Conservation (phyloP, 2,329 filamentous ascomycete species). For the Uncinocarpus reesii region DNA sequence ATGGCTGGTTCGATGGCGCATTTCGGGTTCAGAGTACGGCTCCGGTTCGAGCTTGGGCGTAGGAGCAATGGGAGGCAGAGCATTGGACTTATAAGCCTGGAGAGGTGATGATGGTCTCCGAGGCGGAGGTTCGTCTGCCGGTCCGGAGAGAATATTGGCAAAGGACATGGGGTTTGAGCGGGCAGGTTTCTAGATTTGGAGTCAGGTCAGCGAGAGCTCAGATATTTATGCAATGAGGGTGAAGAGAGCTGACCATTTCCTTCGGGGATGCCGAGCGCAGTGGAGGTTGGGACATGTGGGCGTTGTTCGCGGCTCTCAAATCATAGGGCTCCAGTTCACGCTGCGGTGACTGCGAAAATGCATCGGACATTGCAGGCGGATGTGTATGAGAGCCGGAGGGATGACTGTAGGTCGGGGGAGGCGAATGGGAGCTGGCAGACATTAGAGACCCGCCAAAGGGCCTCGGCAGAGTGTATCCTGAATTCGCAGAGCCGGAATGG, state of each 20-base stretch:
- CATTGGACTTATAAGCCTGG: conserved; percentile 16
- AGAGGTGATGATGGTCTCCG: conserved; percentile 42
- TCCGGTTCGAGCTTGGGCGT: conserved; percentile 23
- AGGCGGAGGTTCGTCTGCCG: conserved; percentile 49
- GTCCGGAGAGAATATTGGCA: conserved; percentile 80
- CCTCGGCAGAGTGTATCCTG: conserved; percentile 28
- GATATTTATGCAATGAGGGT: conserved; percentile 1
- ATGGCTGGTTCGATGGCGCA: conserved; percentile 21
- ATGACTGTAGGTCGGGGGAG: conserved; percentile 28
- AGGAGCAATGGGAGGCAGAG: conserved; percentile 21
- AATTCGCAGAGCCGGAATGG: conserved; percentile 25
- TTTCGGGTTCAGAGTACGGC: conserved; percentile 21
- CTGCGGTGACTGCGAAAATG: conserved; percentile 34
- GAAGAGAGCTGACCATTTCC: conserved; percentile 29
- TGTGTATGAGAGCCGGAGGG: conserved; percentile 34
- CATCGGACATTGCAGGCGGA: conserved; percentile 29
- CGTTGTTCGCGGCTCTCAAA: conserved; percentile 24
- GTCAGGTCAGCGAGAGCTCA: conserved; percentile 18
- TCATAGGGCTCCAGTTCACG: conserved; percentile 32
- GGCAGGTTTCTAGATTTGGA: conserved; percentile 50
- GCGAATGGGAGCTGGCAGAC: conserved; percentile 27
- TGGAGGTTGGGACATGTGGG: conserved; percentile 27
- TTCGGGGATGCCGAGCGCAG: conserved; percentile 29
- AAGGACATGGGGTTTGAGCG: conserved; percentile 90
- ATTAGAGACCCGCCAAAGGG: conserved; percentile 30